Evolutionary conservation across 371 early-diverging fungal genomes (phyloP).

Genomic region (Batkoa obscura): DNA sequence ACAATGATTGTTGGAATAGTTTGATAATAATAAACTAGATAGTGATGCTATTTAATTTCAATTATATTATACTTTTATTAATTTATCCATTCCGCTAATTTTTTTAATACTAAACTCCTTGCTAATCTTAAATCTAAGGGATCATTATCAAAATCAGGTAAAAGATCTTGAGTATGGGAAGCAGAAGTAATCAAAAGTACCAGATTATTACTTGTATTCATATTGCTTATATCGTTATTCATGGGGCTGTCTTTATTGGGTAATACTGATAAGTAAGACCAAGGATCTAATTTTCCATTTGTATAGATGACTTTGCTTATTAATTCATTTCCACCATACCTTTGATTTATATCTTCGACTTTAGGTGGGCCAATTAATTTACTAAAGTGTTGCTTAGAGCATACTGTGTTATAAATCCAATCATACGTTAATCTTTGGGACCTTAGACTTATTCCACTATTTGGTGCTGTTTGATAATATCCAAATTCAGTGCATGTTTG

Average conservation of each 20-base stretch:
- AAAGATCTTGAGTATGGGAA: constrained; percentile 5
- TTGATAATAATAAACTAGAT: too few relatives aligned
- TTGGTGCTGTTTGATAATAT: constrained; percentile 33
- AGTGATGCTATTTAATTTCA: too few relatives aligned
- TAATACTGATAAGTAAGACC: constrained; percentile 21
- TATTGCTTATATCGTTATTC: too few relatives aligned
- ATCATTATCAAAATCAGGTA: background rate
- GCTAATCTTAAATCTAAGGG: background rate
- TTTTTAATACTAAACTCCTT: background rate
- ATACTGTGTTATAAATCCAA: background rate
- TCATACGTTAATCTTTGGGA: constrained; percentile 11
- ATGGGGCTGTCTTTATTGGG: background rate
- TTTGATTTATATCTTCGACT: constrained; percentile 15
- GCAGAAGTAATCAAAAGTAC: background rate
- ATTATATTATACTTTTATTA: too few relatives aligned
- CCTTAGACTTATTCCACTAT: constrained; percentile 20
- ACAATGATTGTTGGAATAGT: too few relatives aligned
- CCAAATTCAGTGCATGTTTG: constrained; percentile 47
- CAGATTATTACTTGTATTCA: too few relatives aligned
- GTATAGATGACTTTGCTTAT: constrained; percentile 28
- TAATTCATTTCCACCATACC: constrained; percentile 23
- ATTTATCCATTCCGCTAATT: too few relatives aligned
- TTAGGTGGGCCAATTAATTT: constrained; percentile 13
- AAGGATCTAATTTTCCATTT: constrained; percentile 41
- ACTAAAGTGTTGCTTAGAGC: background rate